Evolutionary conservation across 208 protist species (phyloP), one percentile per base, ranked within the genome.

Genomic region (Acanthamoeba polyphaga): DNA sequence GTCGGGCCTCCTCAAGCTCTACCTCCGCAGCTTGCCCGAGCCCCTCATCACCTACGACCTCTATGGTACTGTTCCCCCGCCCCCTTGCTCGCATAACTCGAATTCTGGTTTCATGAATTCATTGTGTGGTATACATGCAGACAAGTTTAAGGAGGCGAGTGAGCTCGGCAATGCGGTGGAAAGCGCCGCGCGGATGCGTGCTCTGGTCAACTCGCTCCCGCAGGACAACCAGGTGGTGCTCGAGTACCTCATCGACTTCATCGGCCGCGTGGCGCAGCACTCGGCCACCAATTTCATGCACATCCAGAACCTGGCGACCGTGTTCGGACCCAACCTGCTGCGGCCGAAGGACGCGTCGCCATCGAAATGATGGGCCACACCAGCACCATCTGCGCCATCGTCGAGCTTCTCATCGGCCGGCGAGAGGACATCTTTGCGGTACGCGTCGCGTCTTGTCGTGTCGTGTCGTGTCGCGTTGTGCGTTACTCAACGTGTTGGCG

Each of bases 41-140:
- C 89, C 89, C 22, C 89, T 93, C 66, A 74, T 93, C 49, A 93
- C 89, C 46, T 89, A 89, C 55, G 82, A 58, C 38, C 53, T 89
- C 43, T 89, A 89, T 15, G 53, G 53, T 66, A 66, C 9, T 6
- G 15, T 0, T 13, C 1, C 38, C 22, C 7, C 27, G n/a, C n/a
- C 72, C 38, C 29, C 38, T 3, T n/a, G 38, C 29, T 24, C 29
- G 2, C 6, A 27, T 64, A 6, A 1, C 70, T 80, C 38, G 12
- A 24, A 0, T 24, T 80, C 5, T 0, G 24, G n/a, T 24, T 43
- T 43, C 0, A 22, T 24, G 8, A 32, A 85, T 43, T 85, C 9
- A 19, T 24, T 51, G 8, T 8, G 1, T 32, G 7, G 24, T 64
- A 0, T 64, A 12, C 12, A 8, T 10, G 66, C 12, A 58, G 55